These are phyloP conservation scores for Phialophora macrospora DNA, from an alignment of 2,329 filamentous ascomycete species.

Conservation along the genomic window DNA sequence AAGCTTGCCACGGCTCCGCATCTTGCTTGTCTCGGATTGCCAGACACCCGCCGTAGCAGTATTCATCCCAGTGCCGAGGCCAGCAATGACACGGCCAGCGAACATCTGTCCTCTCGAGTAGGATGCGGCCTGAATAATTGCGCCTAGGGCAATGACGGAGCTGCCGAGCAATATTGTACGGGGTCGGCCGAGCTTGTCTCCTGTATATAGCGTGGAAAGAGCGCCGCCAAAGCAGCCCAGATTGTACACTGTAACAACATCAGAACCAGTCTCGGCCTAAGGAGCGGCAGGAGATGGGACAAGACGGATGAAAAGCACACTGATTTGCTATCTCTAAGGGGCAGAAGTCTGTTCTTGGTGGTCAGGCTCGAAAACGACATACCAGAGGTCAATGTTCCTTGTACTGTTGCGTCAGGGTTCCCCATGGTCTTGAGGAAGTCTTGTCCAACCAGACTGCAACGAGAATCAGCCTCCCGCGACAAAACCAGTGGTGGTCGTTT, in stretches of 20 bases:
- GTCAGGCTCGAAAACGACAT: not conserved
- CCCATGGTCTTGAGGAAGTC: conserved; percentile 42
- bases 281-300: not conserved
- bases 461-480: not conserved
- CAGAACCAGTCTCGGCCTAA: not conserved
- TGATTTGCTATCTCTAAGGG: no score
- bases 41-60: conserved; percentile 50
- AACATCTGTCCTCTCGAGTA: conserved; percentile 50
- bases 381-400: conserved; percentile 42
- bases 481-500: not conserved
- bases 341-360: no score
- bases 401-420: conserved; percentile 33
- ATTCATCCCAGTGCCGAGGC: conserved; percentile 40
- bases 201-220: conserved; percentile 56
- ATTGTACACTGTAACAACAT: conserved; percentile 40
- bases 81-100: conserved; percentile 56
- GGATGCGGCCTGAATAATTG: conserved; percentile 51
- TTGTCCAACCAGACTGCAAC: conserved; percentile 39
- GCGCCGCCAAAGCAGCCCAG: conserved; percentile 58
- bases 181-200: conserved; percentile 55
- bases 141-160: conserved; percentile 52
- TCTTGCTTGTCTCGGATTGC: conserved; percentile 55
- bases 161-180: conserved; percentile 48
- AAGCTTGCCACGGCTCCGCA: conserved; percentile 56
- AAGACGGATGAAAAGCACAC: no score